Evolutionary conservation across 495 filamentous ascomycete genomes (phyloP).

Genomic region (Aspergillus homomorphus): DNA sequence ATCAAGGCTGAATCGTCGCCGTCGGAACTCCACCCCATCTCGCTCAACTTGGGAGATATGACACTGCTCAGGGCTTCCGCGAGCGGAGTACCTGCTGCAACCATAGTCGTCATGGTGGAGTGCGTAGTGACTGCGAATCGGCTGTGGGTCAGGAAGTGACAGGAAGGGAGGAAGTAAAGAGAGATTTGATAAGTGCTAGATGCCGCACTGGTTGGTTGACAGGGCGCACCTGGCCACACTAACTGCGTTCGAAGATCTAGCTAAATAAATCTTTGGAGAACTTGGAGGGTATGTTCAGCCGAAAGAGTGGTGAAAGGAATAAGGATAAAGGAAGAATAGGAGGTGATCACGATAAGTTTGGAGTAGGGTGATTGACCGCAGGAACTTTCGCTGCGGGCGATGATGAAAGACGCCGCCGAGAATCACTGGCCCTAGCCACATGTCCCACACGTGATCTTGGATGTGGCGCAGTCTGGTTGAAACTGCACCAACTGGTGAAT

Average conservation of each 20-base stretch:
- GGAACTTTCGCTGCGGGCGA: conserved; percentile 3
- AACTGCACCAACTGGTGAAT: background rate
- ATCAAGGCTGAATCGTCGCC: conserved; percentile 81
- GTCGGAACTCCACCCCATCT: conserved; percentile 85
- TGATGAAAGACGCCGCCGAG: conserved; percentile 5
- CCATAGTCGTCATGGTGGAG: conserved; percentile 64
- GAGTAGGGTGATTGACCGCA: background rate
- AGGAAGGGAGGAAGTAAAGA: background rate
- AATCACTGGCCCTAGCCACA: background rate
- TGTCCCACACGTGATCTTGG: background rate
- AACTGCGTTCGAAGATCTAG: background rate
- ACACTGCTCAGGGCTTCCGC: conserved; percentile 74
- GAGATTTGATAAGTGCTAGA: background rate
- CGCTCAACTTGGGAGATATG: conserved; percentile 90
- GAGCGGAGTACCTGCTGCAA: conserved; percentile 70
- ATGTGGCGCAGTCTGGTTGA: background rate
- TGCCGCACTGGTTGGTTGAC: background rate
- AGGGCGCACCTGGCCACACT: background rate
- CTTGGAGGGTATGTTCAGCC: too few relatives aligned
- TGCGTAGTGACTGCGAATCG: background rate
- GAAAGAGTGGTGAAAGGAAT: background rate
- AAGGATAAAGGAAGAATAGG: background rate
- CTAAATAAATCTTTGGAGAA: too few relatives aligned
- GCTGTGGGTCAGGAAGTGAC: background rate
- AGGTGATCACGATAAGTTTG: background rate